These are phyloP conservation scores for Gonapodya sp. DNA, from an alignment of 192 early-diverging fungal species.

Conservation along the genomic window DNA sequence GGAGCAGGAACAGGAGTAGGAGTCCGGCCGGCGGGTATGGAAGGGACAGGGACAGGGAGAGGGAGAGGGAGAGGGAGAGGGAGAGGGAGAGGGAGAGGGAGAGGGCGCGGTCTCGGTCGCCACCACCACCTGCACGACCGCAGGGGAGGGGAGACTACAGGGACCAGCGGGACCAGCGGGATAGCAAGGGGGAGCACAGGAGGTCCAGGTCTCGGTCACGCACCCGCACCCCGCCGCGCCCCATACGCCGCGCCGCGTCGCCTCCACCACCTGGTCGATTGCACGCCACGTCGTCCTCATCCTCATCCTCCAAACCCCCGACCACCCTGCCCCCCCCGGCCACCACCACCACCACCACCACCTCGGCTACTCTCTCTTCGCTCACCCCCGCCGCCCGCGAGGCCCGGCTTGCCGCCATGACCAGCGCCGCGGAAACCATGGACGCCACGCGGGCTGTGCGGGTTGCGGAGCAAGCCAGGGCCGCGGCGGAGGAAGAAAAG, in stretches of 20 bases:
- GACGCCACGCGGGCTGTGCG: slow-evolving; percentile 22
- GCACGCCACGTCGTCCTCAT: slow-evolving; percentile 14
- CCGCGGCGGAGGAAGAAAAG: slow-evolving; percentile 21
- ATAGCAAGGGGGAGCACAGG: slow-evolving; percentile 1
- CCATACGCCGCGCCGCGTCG: background rate
- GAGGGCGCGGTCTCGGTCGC: slow-evolving; percentile 14
- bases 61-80: background rate
- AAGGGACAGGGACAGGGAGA: background rate
- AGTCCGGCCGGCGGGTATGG: slow-evolving; percentile 9
- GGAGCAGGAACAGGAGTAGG: slow-evolving; percentile 27
- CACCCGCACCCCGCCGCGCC: no score
- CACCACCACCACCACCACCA: background rate
- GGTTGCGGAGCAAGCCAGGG: slow-evolving; percentile 21
- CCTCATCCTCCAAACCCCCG: slow-evolving; percentile 2
- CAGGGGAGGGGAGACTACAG: slow-evolving; percentile 12
- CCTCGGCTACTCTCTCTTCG: background rate
- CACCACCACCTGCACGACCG: background rate
- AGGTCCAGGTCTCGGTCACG: slow-evolving; percentile 9
- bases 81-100: slow-evolving; percentile 20
- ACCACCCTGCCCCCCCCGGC: background rate
- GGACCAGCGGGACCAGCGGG: background rate
- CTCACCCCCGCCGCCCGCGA: background rate
- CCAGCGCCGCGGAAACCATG: slow-evolving; percentile 26
- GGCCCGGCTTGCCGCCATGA: slow-evolving; percentile 28
- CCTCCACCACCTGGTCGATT: background rate